Evolutionary conservation across 2,329 filamentous ascomycete genomes (phyloP).

Genomic region (Penicillium hordei): DNA sequence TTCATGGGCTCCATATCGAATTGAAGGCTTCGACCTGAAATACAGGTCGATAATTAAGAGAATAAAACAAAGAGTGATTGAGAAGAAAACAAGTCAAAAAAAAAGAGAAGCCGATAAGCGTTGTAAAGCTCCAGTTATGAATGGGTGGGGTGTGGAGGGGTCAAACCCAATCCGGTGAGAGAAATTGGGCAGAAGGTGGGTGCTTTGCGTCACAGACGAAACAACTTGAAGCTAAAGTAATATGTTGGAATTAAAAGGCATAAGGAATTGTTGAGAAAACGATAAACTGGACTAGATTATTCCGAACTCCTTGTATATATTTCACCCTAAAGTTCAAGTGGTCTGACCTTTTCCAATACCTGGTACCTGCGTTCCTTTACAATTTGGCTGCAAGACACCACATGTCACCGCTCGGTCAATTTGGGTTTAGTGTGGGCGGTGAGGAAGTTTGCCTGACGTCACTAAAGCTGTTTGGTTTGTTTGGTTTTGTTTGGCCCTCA

Average conservation of each 20-base stretch:
- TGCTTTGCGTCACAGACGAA: slow-evolving; percentile 21
- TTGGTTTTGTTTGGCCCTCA: background rate
- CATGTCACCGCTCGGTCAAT: slow-evolving; percentile 7
- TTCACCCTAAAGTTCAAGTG: background rate
- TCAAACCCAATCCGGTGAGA: slow-evolving; percentile 40
- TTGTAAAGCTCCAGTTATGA: slow-evolving; percentile 19
- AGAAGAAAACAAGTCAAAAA: slow-evolving; percentile 9
- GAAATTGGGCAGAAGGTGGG: slow-evolving; percentile 35
- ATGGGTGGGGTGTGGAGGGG: slow-evolving; percentile 23
- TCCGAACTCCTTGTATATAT: background rate
- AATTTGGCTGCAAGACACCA: background rate
- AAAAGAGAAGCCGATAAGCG: slow-evolving; percentile 7
- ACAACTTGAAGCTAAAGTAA: slow-evolving; percentile 4
- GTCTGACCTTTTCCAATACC: slow-evolving; percentile 1
- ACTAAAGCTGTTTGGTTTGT: background rate
- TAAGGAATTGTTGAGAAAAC: background rate
- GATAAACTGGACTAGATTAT: background rate
- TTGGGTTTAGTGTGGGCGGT: slow-evolving; percentile 15
- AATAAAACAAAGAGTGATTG: slow-evolving; percentile 5
- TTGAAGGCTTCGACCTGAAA: slow-evolving; percentile 12
- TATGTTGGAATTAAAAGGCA: slow-evolving; percentile 14
- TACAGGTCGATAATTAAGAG: slow-evolving; percentile 13
- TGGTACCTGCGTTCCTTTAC: slow-evolving; percentile 7
- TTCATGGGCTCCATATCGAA: slow-evolving; percentile 23
- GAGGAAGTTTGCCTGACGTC: slow-evolving; percentile 2